Base-by-base conservation (phyloP, 805 yeast species). In the Metschnikowia proteae region DNA sequence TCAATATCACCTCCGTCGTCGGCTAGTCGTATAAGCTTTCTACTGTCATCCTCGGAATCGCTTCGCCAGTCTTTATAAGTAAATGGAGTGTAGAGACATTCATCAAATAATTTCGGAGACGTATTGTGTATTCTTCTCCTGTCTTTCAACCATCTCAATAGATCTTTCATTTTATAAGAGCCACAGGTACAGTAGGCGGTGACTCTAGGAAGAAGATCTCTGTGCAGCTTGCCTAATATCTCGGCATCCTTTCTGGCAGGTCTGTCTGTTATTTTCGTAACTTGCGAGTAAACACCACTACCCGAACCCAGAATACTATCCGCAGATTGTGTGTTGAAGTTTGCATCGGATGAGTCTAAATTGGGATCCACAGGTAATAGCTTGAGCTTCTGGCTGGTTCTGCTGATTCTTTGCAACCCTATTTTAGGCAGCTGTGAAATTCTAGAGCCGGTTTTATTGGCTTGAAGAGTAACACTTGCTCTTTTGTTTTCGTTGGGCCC, bases 161-260 rank as follows among this genome's bases (percentile, higher is more conserved):
- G 71, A 43, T 90, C 97, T 57, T 86, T 81, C 96, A 94, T 88
- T 55, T 81, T 82, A 62, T 91, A 94, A 25, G 94, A 82, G 29
- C 97, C 91, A 27, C 97, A 90, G 0, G 98, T 92, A 68, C 98
- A 92, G 63, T 90, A 94, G 3, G 97, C 96, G 0, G 98, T 92
- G 1, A 91, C 97, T 52, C 99, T 74, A 3, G 99, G 98, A 48
- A 94, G 75, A 52, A 89, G 69, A 31, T 86, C 86, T 52, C 98
- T 72, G 59, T 86, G 92, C 54, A 82, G 82, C 64, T 91, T 94
- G 3, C 97, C 96, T 49, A 94, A 72, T 44, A 91, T 81, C 63
- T 91, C 97, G 0, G 99, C 98, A 71, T 92, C 98, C 55, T 83
- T 84, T 57, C 97, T 75, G 0, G 97, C 97, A 0, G 94, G 84